A percentile compares a stretch with the other conserved stretches of the same genome.
Evolutionary conservation across 129 eudicot species (phyloP).

Genomic region (Flaveria bidentis): DNA sequence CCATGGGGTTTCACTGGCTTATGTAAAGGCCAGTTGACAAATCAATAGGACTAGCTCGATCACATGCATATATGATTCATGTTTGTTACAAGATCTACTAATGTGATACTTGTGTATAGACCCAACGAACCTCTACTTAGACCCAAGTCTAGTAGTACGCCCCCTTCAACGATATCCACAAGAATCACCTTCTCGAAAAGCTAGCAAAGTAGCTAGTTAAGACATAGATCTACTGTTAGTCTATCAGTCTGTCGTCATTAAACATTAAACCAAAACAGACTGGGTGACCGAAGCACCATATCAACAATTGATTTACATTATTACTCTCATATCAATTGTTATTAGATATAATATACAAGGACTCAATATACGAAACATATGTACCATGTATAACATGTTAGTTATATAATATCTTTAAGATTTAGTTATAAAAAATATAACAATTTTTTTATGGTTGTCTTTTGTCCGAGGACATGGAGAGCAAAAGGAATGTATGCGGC

Average conservation of each 20-base stretch:
- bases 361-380: too few relatives aligned
- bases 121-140: too few relatives aligned
- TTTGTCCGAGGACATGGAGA: background rate
- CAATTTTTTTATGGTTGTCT: background rate
- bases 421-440: background rate
- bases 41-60: too few relatives aligned
- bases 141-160: too few relatives aligned
- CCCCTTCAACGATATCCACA: background rate
- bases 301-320: background rate
- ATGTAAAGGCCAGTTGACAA: background rate
- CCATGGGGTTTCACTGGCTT: background rate
- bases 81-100: background rate
- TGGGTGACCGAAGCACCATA: background rate
- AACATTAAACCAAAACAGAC: background rate
- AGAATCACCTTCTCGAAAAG: background rate
- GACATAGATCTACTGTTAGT: too few relatives aligned
- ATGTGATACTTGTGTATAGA: too few relatives aligned
- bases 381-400: background rate
- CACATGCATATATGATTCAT: too few relatives aligned
- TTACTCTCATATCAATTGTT: background rate
- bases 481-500: conserved; percentile 29
- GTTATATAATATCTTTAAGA: background rate
- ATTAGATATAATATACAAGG: too few relatives aligned
- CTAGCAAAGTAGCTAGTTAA: background rate
- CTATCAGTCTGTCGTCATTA: background rate